Base-by-base conservation (phyloP, 2,329 filamentous ascomycete genomes). In the Dothistroma pini region DNA sequence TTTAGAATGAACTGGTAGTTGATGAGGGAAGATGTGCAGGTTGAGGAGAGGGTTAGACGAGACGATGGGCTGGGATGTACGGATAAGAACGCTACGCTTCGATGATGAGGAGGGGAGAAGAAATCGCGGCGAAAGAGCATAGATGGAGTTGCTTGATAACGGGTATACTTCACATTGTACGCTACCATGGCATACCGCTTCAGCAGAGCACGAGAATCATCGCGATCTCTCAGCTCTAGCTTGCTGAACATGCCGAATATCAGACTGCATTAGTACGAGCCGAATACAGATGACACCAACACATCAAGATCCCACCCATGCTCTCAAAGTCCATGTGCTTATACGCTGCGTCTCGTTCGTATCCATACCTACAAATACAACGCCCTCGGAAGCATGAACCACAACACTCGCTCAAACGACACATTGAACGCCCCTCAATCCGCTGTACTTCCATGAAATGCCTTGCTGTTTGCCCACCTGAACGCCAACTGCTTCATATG, bases 1-100 rank as follows among this genome's bases (percentile, higher is more conserved):
- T 81, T 96, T 77, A 89, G 87, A 83, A 96, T 97, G 86, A 82
- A 48, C 80, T 80, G 81, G 76, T 78, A 72, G 66, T 49, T 9
- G 19, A 14, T 21, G 16, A 21, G 1, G 16, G 21, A 16, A 35
- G 21, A 35, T 44, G 44, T 14, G 9, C 2, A 38, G 25, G n/a
- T n/a, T n/a, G 53, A 35, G 53, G n/a, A 16, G 34, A 22, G 53
- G 14, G 7, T 16, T 12, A 9, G 14, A 19, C n/a, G 19, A 35
- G n/a, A 58, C 19, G 52, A 50, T 31, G 59, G 52, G 14, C 12
- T 25, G 38, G 41, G 44, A 25, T 29, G 41, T 44, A 44, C 14
- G n/a, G 41, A 44, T 44, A 44, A 6, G 41, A 44, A 14, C 41
- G 41, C 41, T 19, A 14, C n/a, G 41, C 14, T 19, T 14, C 14